These are phyloP conservation scores for Leccinum holopus DNA, from an alignment of 1,284 basidiomycete species.

Conservation along the genomic window DNA sequence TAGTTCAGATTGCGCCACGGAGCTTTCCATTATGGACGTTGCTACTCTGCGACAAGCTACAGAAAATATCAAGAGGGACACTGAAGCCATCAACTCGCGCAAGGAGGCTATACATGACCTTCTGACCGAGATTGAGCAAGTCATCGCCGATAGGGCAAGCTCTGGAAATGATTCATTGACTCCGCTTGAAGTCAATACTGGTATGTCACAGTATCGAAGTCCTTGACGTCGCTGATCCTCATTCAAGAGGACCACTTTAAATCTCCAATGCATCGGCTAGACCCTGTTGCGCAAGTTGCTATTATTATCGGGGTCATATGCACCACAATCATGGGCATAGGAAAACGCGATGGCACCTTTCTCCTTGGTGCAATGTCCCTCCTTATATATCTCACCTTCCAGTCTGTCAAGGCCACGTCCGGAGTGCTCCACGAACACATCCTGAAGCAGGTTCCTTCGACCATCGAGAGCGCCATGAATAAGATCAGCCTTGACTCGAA, in stretches of 20 bases:
- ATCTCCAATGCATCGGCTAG: background rate
- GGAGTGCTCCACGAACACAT: background rate
- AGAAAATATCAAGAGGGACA: background rate
- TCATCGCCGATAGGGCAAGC: background rate
- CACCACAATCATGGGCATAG: background rate
- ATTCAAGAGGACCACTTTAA: background rate
- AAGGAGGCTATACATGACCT: background rate
- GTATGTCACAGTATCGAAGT: background rate
- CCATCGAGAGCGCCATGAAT: background rate
- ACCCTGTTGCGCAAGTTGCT: background rate
- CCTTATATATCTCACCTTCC: background rate
- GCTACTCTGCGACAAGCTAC: background rate
- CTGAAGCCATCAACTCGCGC: background rate
- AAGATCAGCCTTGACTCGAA: background rate
- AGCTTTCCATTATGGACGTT: background rate
- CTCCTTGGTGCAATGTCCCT: background rate
- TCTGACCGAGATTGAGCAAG: background rate
- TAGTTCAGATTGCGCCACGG: background rate
- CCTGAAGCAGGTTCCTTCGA: background rate
- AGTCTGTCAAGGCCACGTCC: background rate
- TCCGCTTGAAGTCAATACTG: background rate
- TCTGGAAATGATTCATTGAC: background rate
- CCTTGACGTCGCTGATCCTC: background rate
- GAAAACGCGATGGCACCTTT: background rate
- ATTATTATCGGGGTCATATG: background rate